phyloP scores from a whole-genome alignment of 306 rosid genomes.

The Abrus precatorius region DNA sequence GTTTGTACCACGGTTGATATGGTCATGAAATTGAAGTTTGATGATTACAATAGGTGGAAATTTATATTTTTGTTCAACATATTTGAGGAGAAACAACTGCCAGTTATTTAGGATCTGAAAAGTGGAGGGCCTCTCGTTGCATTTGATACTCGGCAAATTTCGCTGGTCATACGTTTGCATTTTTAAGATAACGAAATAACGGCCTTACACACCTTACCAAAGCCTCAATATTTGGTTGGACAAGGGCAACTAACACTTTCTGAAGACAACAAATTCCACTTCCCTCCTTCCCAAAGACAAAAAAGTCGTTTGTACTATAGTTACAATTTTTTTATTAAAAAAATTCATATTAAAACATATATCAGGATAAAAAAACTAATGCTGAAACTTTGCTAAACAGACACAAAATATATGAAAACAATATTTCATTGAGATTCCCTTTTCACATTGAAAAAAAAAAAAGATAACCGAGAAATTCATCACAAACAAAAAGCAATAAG shows the following conservation, averaged over 20 bases:
- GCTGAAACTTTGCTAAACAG: too few species aligned
- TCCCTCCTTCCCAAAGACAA: conserved; percentile 2
- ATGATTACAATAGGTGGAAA: neutral
- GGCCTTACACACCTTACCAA: conserved; percentile 58
- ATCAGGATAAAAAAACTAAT: too few species aligned
- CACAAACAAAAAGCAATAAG: neutral
- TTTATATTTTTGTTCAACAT: neutral
- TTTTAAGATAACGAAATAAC: conserved; percentile 49
- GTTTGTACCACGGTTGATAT: too few species aligned
- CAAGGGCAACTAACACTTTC: neutral
- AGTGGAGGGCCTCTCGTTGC: neutral
- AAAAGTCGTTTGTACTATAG: neutral
- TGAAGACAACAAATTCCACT: neutral
- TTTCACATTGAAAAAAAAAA: neutral
- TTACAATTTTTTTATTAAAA: too few species aligned
- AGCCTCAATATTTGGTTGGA: conserved; percentile 38
- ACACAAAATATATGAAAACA: neutral
- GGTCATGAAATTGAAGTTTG: neutral
- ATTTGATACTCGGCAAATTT: conserved; percentile 1
- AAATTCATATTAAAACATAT: too few species aligned
- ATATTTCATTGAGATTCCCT: neutral
- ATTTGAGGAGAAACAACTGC: neutral
- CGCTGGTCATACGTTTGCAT: conserved; percentile 28
- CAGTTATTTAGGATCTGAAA: conserved; percentile 21
- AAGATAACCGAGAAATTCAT: neutral